Evolutionary conservation across 306 rosid genomes (phyloP).

Genomic region (Albizia julibrissin): DNA sequence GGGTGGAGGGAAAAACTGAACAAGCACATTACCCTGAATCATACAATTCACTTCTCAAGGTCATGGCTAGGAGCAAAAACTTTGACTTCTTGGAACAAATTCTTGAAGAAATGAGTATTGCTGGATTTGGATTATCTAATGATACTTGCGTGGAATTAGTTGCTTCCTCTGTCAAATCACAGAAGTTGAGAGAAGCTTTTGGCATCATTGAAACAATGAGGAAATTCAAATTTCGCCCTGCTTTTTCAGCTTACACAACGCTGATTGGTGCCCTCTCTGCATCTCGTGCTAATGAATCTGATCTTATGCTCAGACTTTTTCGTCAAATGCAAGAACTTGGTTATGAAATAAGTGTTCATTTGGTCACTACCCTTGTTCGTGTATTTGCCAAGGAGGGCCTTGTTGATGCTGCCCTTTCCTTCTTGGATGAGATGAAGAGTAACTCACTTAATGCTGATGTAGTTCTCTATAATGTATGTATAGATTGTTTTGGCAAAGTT

Average conservation of each 20-base stretch:
- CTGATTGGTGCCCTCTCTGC: slow-evolving; percentile 79
- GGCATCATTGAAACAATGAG: slow-evolving; percentile 77
- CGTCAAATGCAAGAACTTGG: slow-evolving; percentile 96
- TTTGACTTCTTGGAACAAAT: slow-evolving; percentile 62
- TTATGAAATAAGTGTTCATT: slow-evolving; percentile 75
- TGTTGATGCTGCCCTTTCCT: slow-evolving; percentile 87
- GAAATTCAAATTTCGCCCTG: slow-evolving; percentile 90
- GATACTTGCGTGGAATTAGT: slow-evolving; percentile 61
- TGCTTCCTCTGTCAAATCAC: slow-evolving; percentile 51
- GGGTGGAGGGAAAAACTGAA: slow-evolving; percentile 76
- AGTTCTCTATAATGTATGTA: slow-evolving; percentile 91
- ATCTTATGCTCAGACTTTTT: slow-evolving; percentile 68
- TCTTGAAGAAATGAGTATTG: slow-evolving; percentile 89
- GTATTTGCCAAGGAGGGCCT: slow-evolving; percentile 75
- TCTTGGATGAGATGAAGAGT: slow-evolving; percentile 92
- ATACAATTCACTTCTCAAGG: slow-evolving; percentile 78
- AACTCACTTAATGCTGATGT: slow-evolving; percentile 66
- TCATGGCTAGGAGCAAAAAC: slow-evolving; percentile 77
- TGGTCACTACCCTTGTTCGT: slow-evolving; percentile 88
- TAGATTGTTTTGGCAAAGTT: slow-evolving; percentile 86
- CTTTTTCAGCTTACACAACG: slow-evolving; percentile 86
- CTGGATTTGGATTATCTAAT: slow-evolving; percentile 77
- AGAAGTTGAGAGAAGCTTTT: slow-evolving; percentile 64
- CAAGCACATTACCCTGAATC: slow-evolving; percentile 63
- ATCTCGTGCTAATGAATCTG: slow-evolving; percentile 44